Base-by-base conservation (phyloP, 2,329 filamentous ascomycete species). In the Onygenales sp. region DNA sequence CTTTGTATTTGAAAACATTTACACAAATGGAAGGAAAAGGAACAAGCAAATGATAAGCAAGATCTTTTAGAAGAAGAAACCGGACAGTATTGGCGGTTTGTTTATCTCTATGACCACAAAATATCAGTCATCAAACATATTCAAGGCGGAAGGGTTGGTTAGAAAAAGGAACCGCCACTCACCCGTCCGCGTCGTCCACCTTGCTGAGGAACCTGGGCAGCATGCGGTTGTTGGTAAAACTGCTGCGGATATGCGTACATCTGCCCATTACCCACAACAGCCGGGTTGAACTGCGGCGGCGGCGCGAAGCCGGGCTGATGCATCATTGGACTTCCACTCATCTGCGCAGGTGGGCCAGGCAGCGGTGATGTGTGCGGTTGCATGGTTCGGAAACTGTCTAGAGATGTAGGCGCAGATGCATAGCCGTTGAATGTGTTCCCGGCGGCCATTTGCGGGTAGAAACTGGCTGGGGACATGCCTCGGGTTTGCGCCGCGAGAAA, bases 131-230 rank as follows among this genome's bases (percentile, higher is more conserved):
- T 27, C 21, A 27, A 27, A 27, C 21, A 27, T 27, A 27, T 27
- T 27, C 21, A n/a, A n/a, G n/a, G 21, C 3, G 1, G 21, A 5
- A 27, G 21, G 21, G 21, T 27, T 27, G 21, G 1, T 5, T 27
- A 27, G 21, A 27, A 27, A 27, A 43, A 21, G 27, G 42, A 33
- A 42, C 36, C 35, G n/a, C 54, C 56, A 68, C 76, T 77, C 69
- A 79, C 76, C 62, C 78, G 72, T 70, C 78, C 79, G 64, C 78
- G 75, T 61, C 78, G 74, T 54, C 75, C 75, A 59, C 75, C 76
- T 57, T 66, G 63, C 54, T 70, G 64, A 60, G 76, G 74, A 58
- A 71, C 67, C 61, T 70, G 69, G 51, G 70, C 63, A 46, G 69
- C 62, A 59, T 74, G 72, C 55, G 72, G 64, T 45, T 69, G 66